These are phyloP conservation scores for Fusarium coicis DNA, from an alignment of 2,329 filamentous ascomycete species.

Conservation along the genomic window DNA sequence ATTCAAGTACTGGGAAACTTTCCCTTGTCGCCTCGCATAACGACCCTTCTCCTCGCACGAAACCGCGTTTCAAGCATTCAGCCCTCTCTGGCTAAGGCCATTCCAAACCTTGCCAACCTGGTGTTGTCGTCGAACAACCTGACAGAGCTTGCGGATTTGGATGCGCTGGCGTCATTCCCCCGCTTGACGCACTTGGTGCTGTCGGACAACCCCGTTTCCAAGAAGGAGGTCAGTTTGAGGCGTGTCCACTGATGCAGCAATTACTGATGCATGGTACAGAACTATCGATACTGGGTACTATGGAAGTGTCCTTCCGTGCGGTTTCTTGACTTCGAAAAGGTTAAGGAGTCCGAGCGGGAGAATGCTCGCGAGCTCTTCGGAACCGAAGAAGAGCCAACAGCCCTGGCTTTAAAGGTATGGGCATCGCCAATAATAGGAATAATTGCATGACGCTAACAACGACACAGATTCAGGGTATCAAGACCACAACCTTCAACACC, in stretches of 20 bases:
- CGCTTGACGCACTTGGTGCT: conserved; percentile 83
- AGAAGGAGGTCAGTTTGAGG: conserved; percentile 82
- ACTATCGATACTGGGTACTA: conserved; percentile 93
- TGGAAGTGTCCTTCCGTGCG: conserved; percentile 87
- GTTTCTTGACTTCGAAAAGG: conserved; percentile 92
- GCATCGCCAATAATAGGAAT: background rate
- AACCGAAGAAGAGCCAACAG: conserved; percentile 78
- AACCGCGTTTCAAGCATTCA: conserved; percentile 90
- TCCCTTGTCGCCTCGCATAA: conserved; percentile 87
- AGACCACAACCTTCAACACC: conserved; percentile 78
- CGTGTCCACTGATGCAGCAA: background rate
- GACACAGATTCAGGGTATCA: conserved; percentile 79
- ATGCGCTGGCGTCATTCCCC: conserved; percentile 76
- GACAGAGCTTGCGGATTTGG: conserved; percentile 85
- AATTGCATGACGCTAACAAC: conserved; percentile 16
- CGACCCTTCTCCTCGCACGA: conserved; percentile 86
- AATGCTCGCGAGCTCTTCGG: conserved; percentile 86
- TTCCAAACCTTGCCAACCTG: conserved; percentile 85
- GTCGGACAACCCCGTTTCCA: conserved; percentile 87
- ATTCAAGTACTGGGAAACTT: conserved; percentile 92
- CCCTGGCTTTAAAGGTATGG: conserved; percentile 76
- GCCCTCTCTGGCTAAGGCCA: conserved; percentile 74
- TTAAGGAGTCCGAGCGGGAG: conserved; percentile 84
- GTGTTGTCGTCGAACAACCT: conserved; percentile 87
- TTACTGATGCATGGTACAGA: conserved; percentile 57